These are phyloP conservation scores for Handroanthus guayacan DNA, from an alignment of 257 asterid genomes.

Conservation along the genomic window DNA sequence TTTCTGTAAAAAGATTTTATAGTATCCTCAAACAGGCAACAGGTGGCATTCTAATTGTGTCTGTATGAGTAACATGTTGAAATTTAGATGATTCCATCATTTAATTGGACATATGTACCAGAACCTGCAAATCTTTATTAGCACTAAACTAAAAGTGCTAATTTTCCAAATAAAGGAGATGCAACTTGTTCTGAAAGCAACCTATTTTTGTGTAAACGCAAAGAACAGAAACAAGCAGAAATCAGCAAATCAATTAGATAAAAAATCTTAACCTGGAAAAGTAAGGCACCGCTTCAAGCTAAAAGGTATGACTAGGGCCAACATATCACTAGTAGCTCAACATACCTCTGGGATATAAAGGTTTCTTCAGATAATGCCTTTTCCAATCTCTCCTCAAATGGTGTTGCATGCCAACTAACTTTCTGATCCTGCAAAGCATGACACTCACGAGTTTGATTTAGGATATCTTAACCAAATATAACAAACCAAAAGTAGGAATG, in stretches of 20 bases:
- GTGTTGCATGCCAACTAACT: constrained; percentile 95
- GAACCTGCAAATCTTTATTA: not conserved
- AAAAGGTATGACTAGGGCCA: not conserved
- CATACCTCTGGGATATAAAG: constrained; percentile 65
- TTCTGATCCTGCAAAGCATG: constrained; percentile 65
- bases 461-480: not conserved
- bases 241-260: not conserved
- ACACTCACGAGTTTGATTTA: constrained; percentile 10
- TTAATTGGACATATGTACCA: not conserved
- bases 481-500: too few species aligned
- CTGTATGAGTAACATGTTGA: not conserved
- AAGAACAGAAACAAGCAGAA: not conserved
- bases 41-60: not conserved
- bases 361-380: constrained; percentile 82
- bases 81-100: not conserved
- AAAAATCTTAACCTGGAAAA: not conserved
- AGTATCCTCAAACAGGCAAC: not conserved
- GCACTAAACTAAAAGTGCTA: not conserved
- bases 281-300: not conserved
- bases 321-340: not conserved
- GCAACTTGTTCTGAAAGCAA: not conserved
- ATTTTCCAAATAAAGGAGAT: not conserved
- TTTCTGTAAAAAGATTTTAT: not conserved
- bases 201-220: not conserved
- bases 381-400: constrained; percentile 92